These are phyloP conservation scores for Huntiella savannae DNA, from an alignment of 2,329 filamentous ascomycete species.

Conservation along the genomic window DNA sequence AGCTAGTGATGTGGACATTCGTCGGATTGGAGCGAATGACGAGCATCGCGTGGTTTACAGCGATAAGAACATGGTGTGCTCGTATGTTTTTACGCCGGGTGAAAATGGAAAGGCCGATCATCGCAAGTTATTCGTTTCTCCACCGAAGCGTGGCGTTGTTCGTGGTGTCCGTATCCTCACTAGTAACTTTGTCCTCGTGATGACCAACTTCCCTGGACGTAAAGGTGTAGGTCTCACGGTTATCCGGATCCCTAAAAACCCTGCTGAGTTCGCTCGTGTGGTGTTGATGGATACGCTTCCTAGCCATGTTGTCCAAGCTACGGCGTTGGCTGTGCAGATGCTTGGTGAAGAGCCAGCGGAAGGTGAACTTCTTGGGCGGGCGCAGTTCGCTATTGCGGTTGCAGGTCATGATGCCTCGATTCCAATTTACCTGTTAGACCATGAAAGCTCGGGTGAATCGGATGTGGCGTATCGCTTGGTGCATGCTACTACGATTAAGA, in stretches of 20 bases:
- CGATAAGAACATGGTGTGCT: constrained; percentile 54
- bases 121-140: constrained; percentile 30
- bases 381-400: constrained; percentile 65
- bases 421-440: constrained; percentile 58
- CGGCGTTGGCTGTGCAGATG: constrained; percentile 57
- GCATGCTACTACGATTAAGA: constrained; percentile 32
- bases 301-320: constrained; percentile 41
- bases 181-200: constrained; percentile 35
- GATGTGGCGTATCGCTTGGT: constrained; percentile 33
- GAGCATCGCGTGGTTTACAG: constrained; percentile 62
- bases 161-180: constrained; percentile 40
- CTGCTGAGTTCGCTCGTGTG: constrained; percentile 12
- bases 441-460: constrained; percentile 28
- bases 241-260: constrained; percentile 28
- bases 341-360: constrained; percentile 27
- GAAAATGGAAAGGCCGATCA: constrained; percentile 24
- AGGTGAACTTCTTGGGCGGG: constrained; percentile 32
- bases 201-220: constrained; percentile 38
- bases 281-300: constrained; percentile 8
- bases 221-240: constrained; percentile 38
- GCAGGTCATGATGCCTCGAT: constrained; percentile 66
- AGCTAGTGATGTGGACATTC: constrained; percentile 49
- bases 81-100: constrained; percentile 36
- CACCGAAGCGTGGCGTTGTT: constrained; percentile 28
- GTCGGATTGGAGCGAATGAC: constrained; percentile 37